Conservation (phyloP, 2,329 filamentous ascomycete species). For the Ceratocystis variospora region DNA sequence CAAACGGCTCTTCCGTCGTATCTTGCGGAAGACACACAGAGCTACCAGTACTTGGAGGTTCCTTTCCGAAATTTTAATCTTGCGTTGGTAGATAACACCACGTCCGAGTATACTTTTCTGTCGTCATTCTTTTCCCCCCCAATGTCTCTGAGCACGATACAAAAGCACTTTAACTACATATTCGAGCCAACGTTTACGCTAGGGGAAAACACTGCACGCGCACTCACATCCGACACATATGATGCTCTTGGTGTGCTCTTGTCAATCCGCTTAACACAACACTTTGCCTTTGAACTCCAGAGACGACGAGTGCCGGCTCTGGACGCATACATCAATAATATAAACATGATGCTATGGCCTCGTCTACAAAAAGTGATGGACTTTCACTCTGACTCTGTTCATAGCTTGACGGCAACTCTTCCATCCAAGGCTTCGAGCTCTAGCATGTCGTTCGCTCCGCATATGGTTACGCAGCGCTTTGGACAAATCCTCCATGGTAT, state of each 20-base stretch:
- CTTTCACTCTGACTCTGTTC: slow-evolving; percentile 76
- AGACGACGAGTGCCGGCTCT: slow-evolving; percentile 77
- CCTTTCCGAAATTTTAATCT: slow-evolving; percentile 93
- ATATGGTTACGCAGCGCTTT: slow-evolving; percentile 87
- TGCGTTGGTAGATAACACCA: slow-evolving; percentile 83
- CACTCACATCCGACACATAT: slow-evolving; percentile 59
- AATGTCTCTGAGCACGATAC: slow-evolving; percentile 61
- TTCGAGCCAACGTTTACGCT: slow-evolving; percentile 84
- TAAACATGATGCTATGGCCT: slow-evolving; percentile 92
- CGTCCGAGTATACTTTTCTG: slow-evolving; percentile 87
- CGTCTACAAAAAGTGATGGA: slow-evolving; percentile 91
- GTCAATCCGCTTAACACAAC: slow-evolving; percentile 87
- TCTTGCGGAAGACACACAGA: slow-evolving; percentile 77
- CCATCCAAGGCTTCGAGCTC: slow-evolving; percentile 32
- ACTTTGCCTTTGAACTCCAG: slow-evolving; percentile 87
- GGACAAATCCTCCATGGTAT: slow-evolving; percentile 83
- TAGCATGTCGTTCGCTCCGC: slow-evolving; percentile 54
- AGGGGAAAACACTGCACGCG: slow-evolving; percentile 62
- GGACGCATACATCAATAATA: slow-evolving; percentile 86
- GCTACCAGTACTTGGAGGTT: slow-evolving; percentile 73
- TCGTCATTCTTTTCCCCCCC: slow-evolving; percentile 76
- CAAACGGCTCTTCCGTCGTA: slow-evolving; percentile 73
- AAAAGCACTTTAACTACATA: slow-evolving; percentile 71
- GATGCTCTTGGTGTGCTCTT: slow-evolving; percentile 79
- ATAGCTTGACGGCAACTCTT: slow-evolving; percentile 42